Evolutionary conservation across 75 land plant species (phyloP), one percentile per base, ranked within the genome.

Genomic region (Selaginella moellendorffii): DNA sequence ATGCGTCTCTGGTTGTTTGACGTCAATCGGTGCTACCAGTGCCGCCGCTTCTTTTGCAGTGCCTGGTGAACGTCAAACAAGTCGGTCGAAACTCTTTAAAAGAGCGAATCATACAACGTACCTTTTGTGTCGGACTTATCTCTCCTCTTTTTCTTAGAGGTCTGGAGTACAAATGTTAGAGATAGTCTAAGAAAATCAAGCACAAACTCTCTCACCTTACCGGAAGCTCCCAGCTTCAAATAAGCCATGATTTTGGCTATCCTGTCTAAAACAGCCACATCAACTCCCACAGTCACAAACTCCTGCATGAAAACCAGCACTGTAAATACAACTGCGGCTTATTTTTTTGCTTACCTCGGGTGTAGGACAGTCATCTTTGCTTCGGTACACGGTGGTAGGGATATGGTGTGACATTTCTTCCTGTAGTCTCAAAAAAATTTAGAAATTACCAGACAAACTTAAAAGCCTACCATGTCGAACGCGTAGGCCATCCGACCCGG

Each of bases 171-270:
- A 36, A 36, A 36, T n/a, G 46, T 5, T 5, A 36, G 46, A 5
- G 14, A n/a, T 36, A 5, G 14, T 36, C 46, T n/a, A n/a, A n/a
- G n/a, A n/a, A n/a, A n/a, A n/a, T 14, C 14, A 36, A 36, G 5
- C 14, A 36, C 46, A 36, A 36, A 5, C 14, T 5, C 46, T 5
- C 5, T 36, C 14, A 78, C 81, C 77, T 95, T 95, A 20, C 99
- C 99, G 52, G 99, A 89, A 53, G 97, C 82, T 54, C 99, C 99
- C 68, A 95, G 81, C n/a, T 96, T 90, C 28, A 95, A 85, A 76
- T 95, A 95, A 29, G 96, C 77, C 99, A 95, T 89, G 54, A 95
- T 95, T 71, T 89, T 95, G 53, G 99, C 80, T 74, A 95, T 95
- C 46, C 99, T 79, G 29, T 95, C 99, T 29, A 95, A 77, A 19